Percentiles rank a stretch among this genome's conserved stretches.
These are phyloP conservation scores for Xerocomus brunneocitrinus DNA, from an alignment of 768 basidiomycete genomes.

Conservation along the genomic window DNA sequence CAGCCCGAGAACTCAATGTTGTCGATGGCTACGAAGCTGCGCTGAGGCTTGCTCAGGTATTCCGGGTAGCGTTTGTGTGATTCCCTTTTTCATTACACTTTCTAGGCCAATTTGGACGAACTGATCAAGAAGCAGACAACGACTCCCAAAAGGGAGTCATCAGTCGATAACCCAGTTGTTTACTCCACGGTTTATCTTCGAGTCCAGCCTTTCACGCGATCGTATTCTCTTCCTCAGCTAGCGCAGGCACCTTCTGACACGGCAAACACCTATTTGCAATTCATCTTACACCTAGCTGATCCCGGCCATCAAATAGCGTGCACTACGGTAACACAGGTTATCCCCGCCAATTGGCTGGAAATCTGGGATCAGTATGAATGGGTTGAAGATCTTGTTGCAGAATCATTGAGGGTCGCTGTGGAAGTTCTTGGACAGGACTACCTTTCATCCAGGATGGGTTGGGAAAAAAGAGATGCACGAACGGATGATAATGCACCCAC, in stretches of 20 bases:
- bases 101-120: constrained; percentile 73
- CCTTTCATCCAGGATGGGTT: constrained; percentile 81
- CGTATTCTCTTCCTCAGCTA: constrained; percentile 41
- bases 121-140: constrained; percentile 61
- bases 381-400: constrained; percentile 95
- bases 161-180: constrained; percentile 58
- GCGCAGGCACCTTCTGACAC: constrained; percentile 18
- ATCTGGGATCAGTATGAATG: constrained; percentile 91
- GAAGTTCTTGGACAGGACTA: constrained; percentile 94
- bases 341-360: constrained; percentile 82
- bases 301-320: constrained; percentile 74
- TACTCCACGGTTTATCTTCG: constrained; percentile 92
- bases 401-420: constrained; percentile 75
- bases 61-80: not conserved
- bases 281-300: constrained; percentile 65
- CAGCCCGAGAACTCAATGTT: constrained; percentile 66
- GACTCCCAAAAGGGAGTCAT: constrained; percentile 23
- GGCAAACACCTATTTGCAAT: constrained; percentile 46
- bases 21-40: constrained; percentile 85
- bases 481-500: constrained; percentile 6
- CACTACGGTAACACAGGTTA: constrained; percentile 76
- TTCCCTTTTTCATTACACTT: not conserved
- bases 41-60: constrained; percentile 78
- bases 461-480: constrained; percentile 41
- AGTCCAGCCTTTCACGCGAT: constrained; percentile 78